Percentiles rank a stretch among this genome's conserved stretches.
Evolutionary conservation across 1,284 basidiomycete species (phyloP).

Genomic region (Apiotrichum gracile): DNA sequence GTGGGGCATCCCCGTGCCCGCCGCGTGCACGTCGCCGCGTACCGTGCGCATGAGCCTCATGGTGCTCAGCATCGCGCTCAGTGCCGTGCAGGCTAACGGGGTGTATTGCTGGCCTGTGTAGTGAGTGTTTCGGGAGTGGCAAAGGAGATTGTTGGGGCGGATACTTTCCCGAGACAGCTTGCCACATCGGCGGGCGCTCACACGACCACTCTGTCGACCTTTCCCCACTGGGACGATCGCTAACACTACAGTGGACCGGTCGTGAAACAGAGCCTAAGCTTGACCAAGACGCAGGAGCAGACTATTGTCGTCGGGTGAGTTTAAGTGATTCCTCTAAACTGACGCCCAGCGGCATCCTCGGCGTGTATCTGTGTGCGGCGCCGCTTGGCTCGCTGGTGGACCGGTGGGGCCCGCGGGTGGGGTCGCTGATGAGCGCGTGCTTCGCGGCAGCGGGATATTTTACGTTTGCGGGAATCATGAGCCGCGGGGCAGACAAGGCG

Average conservation of each 20-base stretch:
- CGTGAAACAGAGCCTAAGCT: conserved; percentile 28
- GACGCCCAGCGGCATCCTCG: conserved; percentile 40
- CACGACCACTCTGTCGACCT: no score
- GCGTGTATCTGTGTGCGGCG: conserved; percentile 46
- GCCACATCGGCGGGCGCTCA: no score
- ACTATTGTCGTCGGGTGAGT: conserved; percentile 46
- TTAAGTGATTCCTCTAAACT: neutral
- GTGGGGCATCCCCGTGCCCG: conserved; percentile 8
- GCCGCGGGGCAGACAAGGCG: neutral
- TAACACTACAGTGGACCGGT: conserved; percentile 36
- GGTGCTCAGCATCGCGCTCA: conserved; percentile 32
- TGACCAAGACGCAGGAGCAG: conserved; percentile 38
- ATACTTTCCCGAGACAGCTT: no score
- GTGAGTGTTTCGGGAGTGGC: conserved; percentile 18
- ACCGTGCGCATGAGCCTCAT: conserved; percentile 29
- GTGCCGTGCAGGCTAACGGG: conserved; percentile 45
- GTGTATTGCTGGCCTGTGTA: conserved; percentile 48
- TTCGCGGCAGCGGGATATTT: conserved; percentile 40
- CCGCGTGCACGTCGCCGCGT: conserved; percentile 21
- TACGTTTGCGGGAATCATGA: conserved; percentile 36
- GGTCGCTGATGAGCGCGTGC: conserved; percentile 38
- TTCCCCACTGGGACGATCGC: neutral
- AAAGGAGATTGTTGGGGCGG: no score
- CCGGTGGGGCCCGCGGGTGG: conserved; percentile 40
- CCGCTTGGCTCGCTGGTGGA: conserved; percentile 44